These are phyloP conservation scores for Microdochium nivale DNA, from an alignment of 2,329 filamentous ascomycete genomes.

Conservation along the genomic window DNA sequence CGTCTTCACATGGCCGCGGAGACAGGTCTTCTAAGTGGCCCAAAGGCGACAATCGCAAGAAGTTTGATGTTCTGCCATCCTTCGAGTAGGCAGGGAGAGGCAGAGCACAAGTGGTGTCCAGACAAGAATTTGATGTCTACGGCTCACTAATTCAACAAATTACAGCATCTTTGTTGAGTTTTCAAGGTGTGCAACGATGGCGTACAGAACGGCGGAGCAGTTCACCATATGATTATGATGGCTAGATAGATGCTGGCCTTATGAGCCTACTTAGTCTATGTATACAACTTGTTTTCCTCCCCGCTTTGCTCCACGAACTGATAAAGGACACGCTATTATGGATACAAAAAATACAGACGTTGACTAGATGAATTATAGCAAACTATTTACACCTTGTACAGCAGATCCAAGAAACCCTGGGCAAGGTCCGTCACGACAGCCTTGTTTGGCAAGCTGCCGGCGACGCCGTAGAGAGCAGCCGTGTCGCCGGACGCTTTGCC, in stretches of 20 bases:
- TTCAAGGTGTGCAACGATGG: too few relatives aligned
- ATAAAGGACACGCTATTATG: neutral
- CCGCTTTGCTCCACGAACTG: neutral
- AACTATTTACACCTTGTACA: slow-evolving; percentile 57
- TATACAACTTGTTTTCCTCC: neutral
- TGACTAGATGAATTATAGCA: neutral
- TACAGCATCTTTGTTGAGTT: too few relatives aligned
- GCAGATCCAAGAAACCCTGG: slow-evolving; percentile 80
- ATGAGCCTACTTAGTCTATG: neutral
- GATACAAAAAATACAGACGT: neutral
- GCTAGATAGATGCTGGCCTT: neutral
- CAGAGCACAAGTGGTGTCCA: too few relatives aligned
- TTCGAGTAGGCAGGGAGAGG: neutral
- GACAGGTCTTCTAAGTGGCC: neutral
- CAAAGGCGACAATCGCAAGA: neutral
- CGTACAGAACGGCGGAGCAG: too few relatives aligned
- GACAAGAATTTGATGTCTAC: too few relatives aligned
- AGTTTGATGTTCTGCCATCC: neutral
- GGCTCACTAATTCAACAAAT: too few relatives aligned
- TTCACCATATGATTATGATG: too few relatives aligned
- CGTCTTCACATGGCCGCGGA: neutral
- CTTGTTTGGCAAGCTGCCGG: slow-evolving; percentile 91
- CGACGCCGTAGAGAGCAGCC: slow-evolving; percentile 87
- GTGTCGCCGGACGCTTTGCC: slow-evolving; percentile 68
- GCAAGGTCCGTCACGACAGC: slow-evolving; percentile 86